These are phyloP conservation scores for Suillus ampliporus DNA, from an alignment of 768 basidiomycete species.

Conservation along the genomic window DNA sequence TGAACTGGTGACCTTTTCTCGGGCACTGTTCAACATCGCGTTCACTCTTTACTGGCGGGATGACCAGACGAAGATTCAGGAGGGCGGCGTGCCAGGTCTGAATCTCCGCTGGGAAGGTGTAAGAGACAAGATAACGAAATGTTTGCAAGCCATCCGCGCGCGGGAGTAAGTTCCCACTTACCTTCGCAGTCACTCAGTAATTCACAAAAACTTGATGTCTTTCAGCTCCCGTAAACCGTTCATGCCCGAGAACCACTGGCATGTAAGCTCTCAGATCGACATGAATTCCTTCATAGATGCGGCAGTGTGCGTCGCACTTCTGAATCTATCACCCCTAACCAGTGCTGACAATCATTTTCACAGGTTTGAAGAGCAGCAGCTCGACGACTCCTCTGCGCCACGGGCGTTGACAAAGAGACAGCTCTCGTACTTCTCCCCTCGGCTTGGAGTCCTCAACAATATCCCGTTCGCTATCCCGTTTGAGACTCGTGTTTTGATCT, in stretches of 20 bases:
- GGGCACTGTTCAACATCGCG: constrained; percentile 82
- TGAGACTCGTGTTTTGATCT: constrained; percentile 87
- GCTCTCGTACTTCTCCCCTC: constrained; percentile 63
- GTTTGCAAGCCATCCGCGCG: constrained; percentile 82
- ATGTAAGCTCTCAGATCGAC: constrained; percentile 65
- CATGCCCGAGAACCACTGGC: constrained; percentile 85
- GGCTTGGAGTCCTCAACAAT: constrained; percentile 91
- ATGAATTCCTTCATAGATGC: constrained; percentile 82
- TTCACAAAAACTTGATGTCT: constrained; percentile 13
- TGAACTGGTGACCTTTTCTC: constrained; percentile 77
- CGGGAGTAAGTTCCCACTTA: constrained; percentile 69
- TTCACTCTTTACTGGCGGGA: constrained; percentile 78
- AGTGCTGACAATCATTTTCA: constrained; percentile 2
- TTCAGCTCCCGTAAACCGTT: constrained; percentile 83
- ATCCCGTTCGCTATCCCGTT: constrained; percentile 97
- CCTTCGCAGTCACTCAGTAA: neutral
- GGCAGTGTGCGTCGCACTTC: constrained; percentile 63
- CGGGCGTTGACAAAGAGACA: constrained; percentile 66
- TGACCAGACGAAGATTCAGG: constrained; percentile 43
- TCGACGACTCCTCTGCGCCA: constrained; percentile 33
- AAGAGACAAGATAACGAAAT: constrained; percentile 75
- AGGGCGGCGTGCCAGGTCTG: constrained; percentile 47
- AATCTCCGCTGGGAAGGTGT: constrained; percentile 65
- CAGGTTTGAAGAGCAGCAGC: constrained; percentile 71
- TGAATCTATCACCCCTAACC: neutral